phyloP scores from a whole-genome alignment of 805 yeast species.

The Metschnikowia continentalis region DNA sequence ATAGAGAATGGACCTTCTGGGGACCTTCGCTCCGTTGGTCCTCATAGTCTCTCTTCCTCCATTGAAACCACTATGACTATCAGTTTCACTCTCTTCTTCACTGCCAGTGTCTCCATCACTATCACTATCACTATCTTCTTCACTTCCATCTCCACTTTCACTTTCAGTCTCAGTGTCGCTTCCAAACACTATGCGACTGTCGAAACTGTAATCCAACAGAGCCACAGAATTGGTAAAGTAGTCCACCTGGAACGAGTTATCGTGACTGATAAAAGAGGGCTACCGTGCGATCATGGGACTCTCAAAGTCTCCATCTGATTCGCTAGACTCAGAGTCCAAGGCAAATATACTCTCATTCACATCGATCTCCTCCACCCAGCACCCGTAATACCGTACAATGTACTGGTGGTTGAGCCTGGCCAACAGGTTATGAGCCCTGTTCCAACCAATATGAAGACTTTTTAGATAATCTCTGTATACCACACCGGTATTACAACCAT shows the following conservation, averaged over 20 bases:
- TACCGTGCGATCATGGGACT: slow-evolving; percentile 22
- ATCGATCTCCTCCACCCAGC: slow-evolving; percentile 85
- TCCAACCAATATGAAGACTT: no score
- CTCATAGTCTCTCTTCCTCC: no score
- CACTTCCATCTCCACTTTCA: neutral
- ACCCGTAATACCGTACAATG: slow-evolving; percentile 93
- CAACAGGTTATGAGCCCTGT: no score
- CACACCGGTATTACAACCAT: no score
- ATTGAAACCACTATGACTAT: no score
- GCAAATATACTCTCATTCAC: slow-evolving; percentile 16
- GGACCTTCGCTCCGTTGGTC: neutral
- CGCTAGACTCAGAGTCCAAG: slow-evolving; percentile 5
- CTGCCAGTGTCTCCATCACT: neutral
- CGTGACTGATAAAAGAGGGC: slow-evolving; percentile 18
- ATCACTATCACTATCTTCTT: neutral
- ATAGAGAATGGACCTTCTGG: slow-evolving; percentile 59
- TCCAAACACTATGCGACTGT: slow-evolving; percentile 29
- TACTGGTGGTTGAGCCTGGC: slow-evolving; percentile 93
- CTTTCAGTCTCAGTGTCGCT: neutral
- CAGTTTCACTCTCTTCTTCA: slow-evolving; percentile 2
- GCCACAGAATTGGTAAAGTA: slow-evolving; percentile 67
- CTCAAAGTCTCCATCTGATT: slow-evolving; percentile 18
- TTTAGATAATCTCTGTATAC: no score
- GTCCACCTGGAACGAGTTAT: slow-evolving; percentile 45
- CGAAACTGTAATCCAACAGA: slow-evolving; percentile 43